These are phyloP conservation scores for Metschnikowia lunata DNA, from an alignment of 805 yeast genomes.

Conservation along the genomic window DNA sequence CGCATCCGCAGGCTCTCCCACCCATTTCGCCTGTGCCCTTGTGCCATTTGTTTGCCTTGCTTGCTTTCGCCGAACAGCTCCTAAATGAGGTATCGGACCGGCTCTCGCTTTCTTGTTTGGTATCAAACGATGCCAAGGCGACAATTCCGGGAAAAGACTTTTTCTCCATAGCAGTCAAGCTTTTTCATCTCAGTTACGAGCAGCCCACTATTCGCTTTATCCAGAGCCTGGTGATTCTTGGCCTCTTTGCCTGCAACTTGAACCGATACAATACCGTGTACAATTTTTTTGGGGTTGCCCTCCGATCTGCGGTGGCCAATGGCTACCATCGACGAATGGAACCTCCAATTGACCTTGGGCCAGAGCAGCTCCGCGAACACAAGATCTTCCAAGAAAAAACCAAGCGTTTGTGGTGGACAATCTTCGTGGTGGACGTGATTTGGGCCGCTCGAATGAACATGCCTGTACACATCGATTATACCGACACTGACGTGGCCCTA, in stretches of 20 bases:
- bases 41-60: conserved; percentile 30
- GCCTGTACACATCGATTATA: conserved; percentile 39
- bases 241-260: conserved; percentile 34
- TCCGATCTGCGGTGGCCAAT: conserved; percentile 33
- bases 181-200: conserved; percentile 32
- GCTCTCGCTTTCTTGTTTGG: conserved; percentile 6
- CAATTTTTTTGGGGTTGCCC: conserved; percentile 38
- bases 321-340: conserved; percentile 33
- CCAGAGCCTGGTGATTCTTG: conserved; percentile 32
- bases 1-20: conserved; percentile 5
- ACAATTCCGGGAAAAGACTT: conserved; percentile 32
- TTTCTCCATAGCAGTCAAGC: conserved; percentile 28
- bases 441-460: conserved; percentile 38
- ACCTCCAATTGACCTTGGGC: conserved; percentile 4
- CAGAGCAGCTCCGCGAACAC: conserved; percentile 1
- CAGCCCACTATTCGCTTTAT: conserved; percentile 29
- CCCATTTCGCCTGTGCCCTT: conserved; percentile 16
- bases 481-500: conserved; percentile 41
- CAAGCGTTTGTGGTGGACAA: conserved; percentile 41
- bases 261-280: conserved; percentile 35
- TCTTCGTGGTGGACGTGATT: conserved; percentile 35
- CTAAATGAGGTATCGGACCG: conserved; percentile 12
- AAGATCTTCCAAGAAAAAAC: conserved; percentile 23
- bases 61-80: conserved; percentile 40
- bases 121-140: conserved; percentile 2